Evolutionary conservation across 2,329 filamentous ascomycete genomes (phyloP).

Genomic region (Sporothrix schenckii): DNA sequence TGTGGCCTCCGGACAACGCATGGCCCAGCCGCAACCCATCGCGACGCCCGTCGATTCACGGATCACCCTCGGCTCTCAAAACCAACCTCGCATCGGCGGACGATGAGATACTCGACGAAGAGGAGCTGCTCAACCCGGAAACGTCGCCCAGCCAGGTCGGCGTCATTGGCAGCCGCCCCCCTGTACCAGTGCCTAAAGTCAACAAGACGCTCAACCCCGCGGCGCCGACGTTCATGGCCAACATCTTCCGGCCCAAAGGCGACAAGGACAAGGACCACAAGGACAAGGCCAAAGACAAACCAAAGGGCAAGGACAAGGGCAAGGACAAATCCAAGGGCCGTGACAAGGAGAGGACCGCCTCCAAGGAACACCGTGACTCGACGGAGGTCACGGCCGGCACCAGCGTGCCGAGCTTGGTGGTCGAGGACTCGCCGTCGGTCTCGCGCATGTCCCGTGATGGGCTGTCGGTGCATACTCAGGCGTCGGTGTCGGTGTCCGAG

Average conservation of each 20-base stretch:
- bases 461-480: conserved; percentile 60
- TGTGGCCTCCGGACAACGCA: conserved; percentile 66
- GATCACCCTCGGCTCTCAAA: conserved; percentile 66
- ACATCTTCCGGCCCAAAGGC: conserved; percentile 59
- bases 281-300: conserved; percentile 46
- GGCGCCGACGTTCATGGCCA: conserved; percentile 82
- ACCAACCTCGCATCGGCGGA: conserved; percentile 66
- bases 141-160: conserved; percentile 62
- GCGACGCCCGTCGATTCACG: conserved; percentile 78
- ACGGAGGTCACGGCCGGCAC: conserved; percentile 41
- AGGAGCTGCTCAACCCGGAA: conserved; percentile 57
- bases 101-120: conserved; percentile 65
- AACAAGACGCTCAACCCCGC: conserved; percentile 74
- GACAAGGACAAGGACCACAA: conserved; percentile 49
- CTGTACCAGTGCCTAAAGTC: conserved; percentile 48
- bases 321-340: conserved; percentile 46
- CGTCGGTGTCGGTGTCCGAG: conserved; percentile 62
- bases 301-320: conserved; percentile 43
- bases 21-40: conserved; percentile 70
- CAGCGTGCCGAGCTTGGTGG: conserved; percentile 47
- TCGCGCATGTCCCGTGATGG: conserved; percentile 60
- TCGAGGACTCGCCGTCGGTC: conserved; percentile 52
- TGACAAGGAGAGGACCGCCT: conserved; percentile 46
- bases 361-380: conserved; percentile 30
- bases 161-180: conserved; percentile 76